These are phyloP conservation scores for Penicillium glabrum DNA, from an alignment of 2,329 filamentous ascomycete species.

Conservation along the genomic window DNA sequence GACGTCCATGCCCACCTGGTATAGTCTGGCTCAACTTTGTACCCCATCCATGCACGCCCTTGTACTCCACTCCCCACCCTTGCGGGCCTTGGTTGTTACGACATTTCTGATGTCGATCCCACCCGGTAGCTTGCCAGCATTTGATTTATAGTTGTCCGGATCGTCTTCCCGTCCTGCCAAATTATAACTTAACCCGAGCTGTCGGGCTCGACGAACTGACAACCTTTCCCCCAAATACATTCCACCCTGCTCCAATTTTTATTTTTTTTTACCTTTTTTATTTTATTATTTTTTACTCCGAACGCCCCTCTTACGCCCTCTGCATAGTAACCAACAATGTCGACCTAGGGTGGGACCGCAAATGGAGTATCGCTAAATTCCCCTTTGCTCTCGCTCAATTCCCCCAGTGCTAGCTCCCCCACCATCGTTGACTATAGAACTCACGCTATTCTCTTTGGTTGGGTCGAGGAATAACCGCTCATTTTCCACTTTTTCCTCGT, in stretches of 20 bases:
- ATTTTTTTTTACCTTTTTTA: not conserved
- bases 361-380: slow-evolving; percentile 8
- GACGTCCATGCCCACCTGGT: slow-evolving; percentile 11
- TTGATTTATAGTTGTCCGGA: slow-evolving; percentile 29
- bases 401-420: slow-evolving; percentile 7
- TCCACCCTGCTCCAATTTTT: not conserved
- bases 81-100: slow-evolving; percentile 12
- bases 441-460: not conserved
- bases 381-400: not conserved
- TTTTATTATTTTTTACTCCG: not conserved
- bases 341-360: slow-evolving; percentile 10
- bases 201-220: slow-evolving; percentile 28
- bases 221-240: not conserved
- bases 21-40: slow-evolving; percentile 21
- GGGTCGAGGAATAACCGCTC: not conserved
- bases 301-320: slow-evolving; percentile 1
- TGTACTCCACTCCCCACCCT: slow-evolving; percentile 16
- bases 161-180: slow-evolving; percentile 32
- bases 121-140: slow-evolving; percentile 10
- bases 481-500: not conserved
- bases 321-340: not conserved
- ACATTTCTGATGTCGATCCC: slow-evolving; percentile 21
- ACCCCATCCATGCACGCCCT: slow-evolving; percentile 14
- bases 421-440: slow-evolving; percentile 5
- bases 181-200: slow-evolving; percentile 39